Evolutionary conservation across 2,329 filamentous ascomycete species (phyloP), one percentile per base, ranked within the genome.

Genomic region (Alternaria sp.): DNA sequence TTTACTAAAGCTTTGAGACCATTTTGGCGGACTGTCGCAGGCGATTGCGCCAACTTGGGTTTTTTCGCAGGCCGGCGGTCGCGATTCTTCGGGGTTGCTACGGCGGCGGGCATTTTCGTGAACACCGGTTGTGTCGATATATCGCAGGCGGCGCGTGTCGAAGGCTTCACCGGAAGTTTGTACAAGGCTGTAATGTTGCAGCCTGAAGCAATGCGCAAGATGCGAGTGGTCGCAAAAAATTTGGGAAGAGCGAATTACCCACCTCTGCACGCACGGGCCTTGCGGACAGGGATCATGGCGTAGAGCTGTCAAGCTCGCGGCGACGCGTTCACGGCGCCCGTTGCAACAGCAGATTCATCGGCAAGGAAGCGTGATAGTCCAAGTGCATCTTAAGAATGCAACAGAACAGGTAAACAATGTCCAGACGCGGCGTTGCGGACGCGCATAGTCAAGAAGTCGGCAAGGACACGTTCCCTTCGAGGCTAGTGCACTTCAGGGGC

Each of bases 41-140:
- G 57, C 55, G 73, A 58, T 59, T 77, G 77, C 45, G 76, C 72
- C 55, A 79, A 72, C 70, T 75, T 78, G 36, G 77, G 58, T 65
- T 79, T 80, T 69, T 81, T 81, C 49, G 77, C 72, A 56, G 77
- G 77, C 60, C 77, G 78, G 25, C 71, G 61, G 61, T 76, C 74
- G 69, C 73, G 73, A 61, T 36, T 59, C 53, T 70, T 67, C 32
- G 71, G 54, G 23, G 57, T 67, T 52, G 76, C 68, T 57, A 78
- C 71, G 19, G 75, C 69, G 62, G 78, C 76, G 28, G 77, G 75
- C 77, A 80, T 80, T 15, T 32, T 53, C 12, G 30, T 6, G 49
- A n/a, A 8, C n/a, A 25, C 44, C 13, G 26, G 7, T 2, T 13
- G 17, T 15, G 45, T 30, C 6, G 30, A 26, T 13, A 4, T 7